Conservation (phyloP, 2,329 filamentous ascomycete species). For the Hymenoscyphus fructigenus region DNA sequence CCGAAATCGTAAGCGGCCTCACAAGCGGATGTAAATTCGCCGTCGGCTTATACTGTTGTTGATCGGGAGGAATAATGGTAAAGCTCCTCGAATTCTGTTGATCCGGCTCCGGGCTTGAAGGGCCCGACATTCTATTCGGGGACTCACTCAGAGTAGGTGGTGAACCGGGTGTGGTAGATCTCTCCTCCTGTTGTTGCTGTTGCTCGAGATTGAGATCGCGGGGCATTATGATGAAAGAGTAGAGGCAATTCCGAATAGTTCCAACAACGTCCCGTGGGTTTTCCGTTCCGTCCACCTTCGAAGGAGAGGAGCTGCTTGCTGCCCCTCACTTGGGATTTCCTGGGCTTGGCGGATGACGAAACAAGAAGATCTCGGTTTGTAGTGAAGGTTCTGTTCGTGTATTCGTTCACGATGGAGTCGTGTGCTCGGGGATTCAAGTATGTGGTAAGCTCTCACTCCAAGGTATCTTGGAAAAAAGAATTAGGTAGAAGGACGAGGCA, state of each 20-base stretch:
- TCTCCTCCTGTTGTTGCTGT: neutral
- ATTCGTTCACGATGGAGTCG: neutral
- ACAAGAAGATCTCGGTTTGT: neutral
- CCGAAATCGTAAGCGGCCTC: conserved; percentile 67
- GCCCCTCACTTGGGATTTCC: conserved; percentile 3
- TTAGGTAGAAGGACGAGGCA: neutral
- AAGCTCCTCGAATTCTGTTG: conserved; percentile 2
- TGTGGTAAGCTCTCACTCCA: neutral
- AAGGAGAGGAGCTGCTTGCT: conserved; percentile 1
- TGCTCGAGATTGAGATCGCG: conserved; percentile 6
- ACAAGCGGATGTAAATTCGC: conserved; percentile 71
- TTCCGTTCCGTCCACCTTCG: no score
- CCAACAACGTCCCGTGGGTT: no score
- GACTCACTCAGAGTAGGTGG: conserved; percentile 13
- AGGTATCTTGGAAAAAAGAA: neutral
- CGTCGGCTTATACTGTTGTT: conserved; percentile 26
- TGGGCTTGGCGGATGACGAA: neutral
- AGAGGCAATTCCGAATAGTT: no score
- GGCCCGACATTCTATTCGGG: conserved; percentile 16
- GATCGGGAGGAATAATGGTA: conserved; percentile 16
- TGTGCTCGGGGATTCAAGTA: neutral
- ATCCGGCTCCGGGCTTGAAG: conserved; percentile 8
- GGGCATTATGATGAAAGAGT: neutral
- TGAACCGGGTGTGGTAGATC: conserved; percentile 7
- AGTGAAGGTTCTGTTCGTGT: neutral